Conservation (phyloP, 768 basidiomycete genomes). For the Rubroboletus satanas region DNA sequence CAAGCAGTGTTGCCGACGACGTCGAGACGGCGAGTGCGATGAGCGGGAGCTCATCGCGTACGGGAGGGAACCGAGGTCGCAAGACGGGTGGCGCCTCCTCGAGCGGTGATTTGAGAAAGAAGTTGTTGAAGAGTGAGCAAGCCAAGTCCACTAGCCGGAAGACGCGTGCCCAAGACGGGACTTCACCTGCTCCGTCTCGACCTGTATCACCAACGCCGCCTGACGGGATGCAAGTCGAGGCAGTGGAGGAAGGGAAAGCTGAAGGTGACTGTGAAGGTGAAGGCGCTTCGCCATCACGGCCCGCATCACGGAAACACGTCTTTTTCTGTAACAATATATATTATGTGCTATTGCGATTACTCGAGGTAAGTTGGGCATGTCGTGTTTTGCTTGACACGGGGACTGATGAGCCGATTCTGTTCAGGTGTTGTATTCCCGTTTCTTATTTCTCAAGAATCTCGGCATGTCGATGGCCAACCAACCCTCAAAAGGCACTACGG, state of each 20-base stretch:
- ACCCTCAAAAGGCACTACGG: constrained; percentile 8
- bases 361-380: constrained; percentile 62
- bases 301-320: constrained; percentile 45
- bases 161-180: constrained; percentile 51
- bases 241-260: constrained; percentile 26
- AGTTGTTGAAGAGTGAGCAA: constrained; percentile 76
- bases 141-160: constrained; percentile 65
- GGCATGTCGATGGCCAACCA: constrained; percentile 44
- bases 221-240: constrained; percentile 39
- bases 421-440: constrained; percentile 81
- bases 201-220: constrained; percentile 57
- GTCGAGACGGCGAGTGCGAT: constrained; percentile 32
- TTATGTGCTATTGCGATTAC: constrained; percentile 77
- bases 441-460: constrained; percentile 75
- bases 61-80: constrained; percentile 40
- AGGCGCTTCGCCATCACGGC: constrained; percentile 21
- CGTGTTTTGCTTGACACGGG: background rate
- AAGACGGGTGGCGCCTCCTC: constrained; percentile 38
- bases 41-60: constrained; percentile 25
- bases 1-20: constrained; percentile 35
- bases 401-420: background rate
- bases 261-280: constrained; percentile 12
- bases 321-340: constrained; percentile 91
- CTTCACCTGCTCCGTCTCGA: constrained; percentile 56
- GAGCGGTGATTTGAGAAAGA: constrained; percentile 72